These are phyloP conservation scores for Pythium phragmitis DNA, from an alignment of 352 stramenopile genomes.

Conservation along the genomic window DNA sequence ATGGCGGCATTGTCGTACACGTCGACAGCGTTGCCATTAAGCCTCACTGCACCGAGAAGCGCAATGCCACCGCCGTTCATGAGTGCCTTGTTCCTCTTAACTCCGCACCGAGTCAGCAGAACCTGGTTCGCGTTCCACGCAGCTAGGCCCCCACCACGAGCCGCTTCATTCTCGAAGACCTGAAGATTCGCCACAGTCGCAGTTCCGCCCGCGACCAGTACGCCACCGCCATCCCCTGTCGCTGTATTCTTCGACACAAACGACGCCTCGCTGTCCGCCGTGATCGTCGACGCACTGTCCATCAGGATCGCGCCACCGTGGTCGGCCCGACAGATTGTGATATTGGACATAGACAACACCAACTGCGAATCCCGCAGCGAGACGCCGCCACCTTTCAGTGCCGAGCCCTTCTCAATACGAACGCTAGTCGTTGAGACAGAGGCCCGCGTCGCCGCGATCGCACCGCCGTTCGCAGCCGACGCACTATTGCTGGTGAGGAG, in stretches of 20 bases:
- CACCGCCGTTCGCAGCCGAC: constrained; percentile 4
- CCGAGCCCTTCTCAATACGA: background rate
- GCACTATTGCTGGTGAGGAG: constrained; percentile 20
- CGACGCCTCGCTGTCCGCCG: background rate
- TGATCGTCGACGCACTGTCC: constrained; percentile 1
- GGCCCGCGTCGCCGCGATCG: constrained; percentile 3
- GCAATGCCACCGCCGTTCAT: constrained; percentile 11
- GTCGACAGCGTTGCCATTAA: background rate
- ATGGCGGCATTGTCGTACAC: constrained; percentile 14
- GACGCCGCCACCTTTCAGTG: constrained; percentile 10
- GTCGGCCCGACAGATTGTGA: constrained; percentile 12
- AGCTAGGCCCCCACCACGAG: constrained; percentile 5
- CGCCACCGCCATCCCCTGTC: constrained; percentile 28
- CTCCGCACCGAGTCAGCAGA: background rate
- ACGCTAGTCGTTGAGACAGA: background rate
- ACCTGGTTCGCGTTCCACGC: background rate
- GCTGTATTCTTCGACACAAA: constrained; percentile 11
- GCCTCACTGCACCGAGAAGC: background rate
- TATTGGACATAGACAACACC: constrained; percentile 13
- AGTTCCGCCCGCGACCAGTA: background rate
- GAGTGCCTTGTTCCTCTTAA: constrained; percentile 11
- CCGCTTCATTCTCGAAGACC: constrained; percentile 6
- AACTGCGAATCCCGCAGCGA: constrained; percentile 12
- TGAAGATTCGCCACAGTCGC: background rate
- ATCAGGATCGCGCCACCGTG: constrained; percentile 5